Evolutionary conservation across 306 rosid genomes (phyloP), one percentile per base, ranked within the genome.

Genomic region (Clitoria ternatea): DNA sequence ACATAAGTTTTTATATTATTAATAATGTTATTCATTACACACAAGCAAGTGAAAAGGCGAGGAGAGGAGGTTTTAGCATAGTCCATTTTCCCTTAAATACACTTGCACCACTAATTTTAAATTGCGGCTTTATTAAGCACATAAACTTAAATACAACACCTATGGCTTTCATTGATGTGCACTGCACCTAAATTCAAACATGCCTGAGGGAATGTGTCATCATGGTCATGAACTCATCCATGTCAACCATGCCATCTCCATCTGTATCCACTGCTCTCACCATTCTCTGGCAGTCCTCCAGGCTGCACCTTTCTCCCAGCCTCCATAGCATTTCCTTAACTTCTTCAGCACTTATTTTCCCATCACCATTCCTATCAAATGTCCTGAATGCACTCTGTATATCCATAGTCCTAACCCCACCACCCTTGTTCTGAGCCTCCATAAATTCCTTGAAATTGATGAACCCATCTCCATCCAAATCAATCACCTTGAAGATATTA

Each of bases 301-400:
- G 78, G 82, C 73, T 90, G 87, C 89, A 84, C 10, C 83, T 74
- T 55, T 94, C 99, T 19, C 92, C 96, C 66, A 89, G 63, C 82
- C 84, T 75, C 79, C 55, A 75, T 27, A 91, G 59, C 85, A 87
- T 76, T 27, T 82, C 88, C 66, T 74, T 50, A 47, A 94, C 79
- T 79, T 94, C 96, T 76, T 86, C 96, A 0, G 99, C 88, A 35
- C 91, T 89, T 43, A 94, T 94, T 77, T 87, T 91, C n/a, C 91
- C 92, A 20, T 91, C 97, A 4, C 83, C 86, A 33, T 89, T 91
- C 82, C 57, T 73, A 76, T 94, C 99, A 37, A 83, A 94, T 3
- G 67, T 71, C 42, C 68, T 55, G 52, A 94, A 83, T 7, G 97
- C 97, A 49, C 35, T 83, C 44, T 87, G 84, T 56, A 89, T 83